Percentiles rank a stretch among this genome's conserved stretches.
Evolutionary conservation across 2,329 filamentous ascomycete species (phyloP).

Genomic region (Verticillium isaacii): DNA sequence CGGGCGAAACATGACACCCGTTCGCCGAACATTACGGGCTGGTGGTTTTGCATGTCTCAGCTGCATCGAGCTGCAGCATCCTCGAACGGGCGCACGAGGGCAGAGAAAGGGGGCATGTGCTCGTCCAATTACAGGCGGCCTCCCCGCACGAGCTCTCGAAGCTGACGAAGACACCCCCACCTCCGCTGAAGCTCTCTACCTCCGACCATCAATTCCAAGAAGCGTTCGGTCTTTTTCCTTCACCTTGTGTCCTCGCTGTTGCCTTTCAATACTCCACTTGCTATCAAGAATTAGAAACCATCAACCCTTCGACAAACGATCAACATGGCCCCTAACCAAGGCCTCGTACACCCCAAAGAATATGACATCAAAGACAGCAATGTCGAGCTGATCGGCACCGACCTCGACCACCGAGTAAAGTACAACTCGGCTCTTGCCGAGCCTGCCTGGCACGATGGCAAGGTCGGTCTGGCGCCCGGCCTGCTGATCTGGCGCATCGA

Average conservation of each 20-base stretch:
- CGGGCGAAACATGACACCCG: not conserved
- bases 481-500: constrained; percentile 64
- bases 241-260: not conserved
- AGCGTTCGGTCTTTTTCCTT: not conserved
- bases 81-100: not conserved
- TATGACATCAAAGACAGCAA: constrained; percentile 67
- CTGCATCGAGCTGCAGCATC: not conserved
- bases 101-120: not conserved
- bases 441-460: constrained; percentile 61
- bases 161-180: not conserved
- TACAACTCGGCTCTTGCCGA: constrained; percentile 61
- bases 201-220: not conserved
- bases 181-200: not conserved
- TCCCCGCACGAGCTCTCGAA: not conserved
- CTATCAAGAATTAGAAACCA: not conserved
- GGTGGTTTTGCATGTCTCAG: not conserved
- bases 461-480: constrained; percentile 46
- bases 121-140: not conserved
- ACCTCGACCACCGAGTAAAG: constrained; percentile 64
- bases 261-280: not conserved
- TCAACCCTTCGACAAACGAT: not conserved
- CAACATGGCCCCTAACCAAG: constrained; percentile 43
- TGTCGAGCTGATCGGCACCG: constrained; percentile 58
- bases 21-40: not conserved
- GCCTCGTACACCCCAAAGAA: constrained; percentile 57